Base-by-base conservation (phyloP, 495 filamentous ascomycete genomes). In the Tuber microsphaerosporum region DNA sequence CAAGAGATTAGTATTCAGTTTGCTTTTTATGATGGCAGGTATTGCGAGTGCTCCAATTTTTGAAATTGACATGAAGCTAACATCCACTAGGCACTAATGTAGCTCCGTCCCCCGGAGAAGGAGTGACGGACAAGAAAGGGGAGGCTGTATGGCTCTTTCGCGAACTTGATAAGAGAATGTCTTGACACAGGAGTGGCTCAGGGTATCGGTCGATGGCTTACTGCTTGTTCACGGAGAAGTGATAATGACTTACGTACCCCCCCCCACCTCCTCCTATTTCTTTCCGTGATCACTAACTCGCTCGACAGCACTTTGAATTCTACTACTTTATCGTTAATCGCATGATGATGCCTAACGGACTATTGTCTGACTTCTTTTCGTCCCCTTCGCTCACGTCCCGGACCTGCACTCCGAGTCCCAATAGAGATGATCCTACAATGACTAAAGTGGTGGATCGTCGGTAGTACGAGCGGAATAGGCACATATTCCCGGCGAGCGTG, bases 401-500 rank as follows among this genome's bases (percentile, higher is more conserved):
- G 8, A 6, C 19, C 20, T 31, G 16, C 20, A 41, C n/a, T 20
- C 76, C 76, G 7, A 79, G 75, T 43, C 71, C 76, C 5, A 82
- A 73, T 42, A 86, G n/a, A n/a, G n/a, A n/a, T n/a, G n/a, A n/a
- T n/a, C n/a, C n/a, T n/a, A n/a, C n/a, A n/a, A n/a, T n/a, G 74
- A 99, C 95, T 41, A 98, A 97, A 83, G 94, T 98, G 9, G 95
- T 99, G 2, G 95, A 98, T 85, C 87, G 94, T 68, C 85, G 95
- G 74, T 99, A 95, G 95, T 99, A 97, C 82, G 93, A 97, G 85
- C 87, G 90, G 78, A 97, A 98, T 83, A 99, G n/a, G n/a, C n/a
- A n/a, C n/a, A n/a, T n/a, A n/a, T n/a, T n/a, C n/a, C n/a, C n/a
- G n/a, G n/a, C n/a, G n/a, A n/a, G n/a, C n/a, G n/a, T n/a, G n/a